Evolutionary conservation across 139 green algal genomes (phyloP), one percentile per base, ranked within the genome.

Genomic region (Auxenochlorella pyrenoidosa): DNA sequence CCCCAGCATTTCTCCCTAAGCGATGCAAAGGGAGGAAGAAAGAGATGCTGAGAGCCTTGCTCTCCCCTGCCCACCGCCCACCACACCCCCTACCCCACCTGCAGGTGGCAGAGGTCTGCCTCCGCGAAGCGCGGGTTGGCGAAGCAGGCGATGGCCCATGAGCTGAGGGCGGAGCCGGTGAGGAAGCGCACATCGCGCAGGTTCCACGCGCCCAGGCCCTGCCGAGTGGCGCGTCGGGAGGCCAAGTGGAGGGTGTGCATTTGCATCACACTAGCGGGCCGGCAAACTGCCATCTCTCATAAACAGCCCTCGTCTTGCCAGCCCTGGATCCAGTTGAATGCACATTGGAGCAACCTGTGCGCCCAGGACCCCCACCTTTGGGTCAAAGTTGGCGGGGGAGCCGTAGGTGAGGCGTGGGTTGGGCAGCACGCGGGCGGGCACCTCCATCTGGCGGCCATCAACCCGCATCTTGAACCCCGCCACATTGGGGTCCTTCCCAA

Each of bases 81-180:
- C 54, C 18, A 63, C 15, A 24, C 15, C 16, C 54, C 24, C 41
- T 58, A 22, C 24, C 10, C 0, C 0, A 16, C 41, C 41, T 80
- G 72, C 38, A 32, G 3, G 8, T 30, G 26, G 41, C 41, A 60
- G 38, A 90, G 82, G 66, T 86, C 87, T 28, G 76, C 22, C 51
- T 68, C 87, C 0, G 63, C 80, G 40, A 87, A 79, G 66, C 80
- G 80, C 43, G 60, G 86, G 89, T 88, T 73, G 58, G 71, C 83
- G 79, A 93, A 93, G 82, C 83, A 91, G 66, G 82, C 87, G 8
- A 95, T 72, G 60, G 82, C 93, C 86, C 90, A 96, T 73, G 86
- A 91, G 38, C 16, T 34, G 54, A 94, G 86, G 41, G 77, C 66
- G 47, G 59, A 87, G 40, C 83, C 75, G 13, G 86, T 83, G 40